Conservation (phyloP, 495 filamentous ascomycete species). For the Podospora didyma region DNA sequence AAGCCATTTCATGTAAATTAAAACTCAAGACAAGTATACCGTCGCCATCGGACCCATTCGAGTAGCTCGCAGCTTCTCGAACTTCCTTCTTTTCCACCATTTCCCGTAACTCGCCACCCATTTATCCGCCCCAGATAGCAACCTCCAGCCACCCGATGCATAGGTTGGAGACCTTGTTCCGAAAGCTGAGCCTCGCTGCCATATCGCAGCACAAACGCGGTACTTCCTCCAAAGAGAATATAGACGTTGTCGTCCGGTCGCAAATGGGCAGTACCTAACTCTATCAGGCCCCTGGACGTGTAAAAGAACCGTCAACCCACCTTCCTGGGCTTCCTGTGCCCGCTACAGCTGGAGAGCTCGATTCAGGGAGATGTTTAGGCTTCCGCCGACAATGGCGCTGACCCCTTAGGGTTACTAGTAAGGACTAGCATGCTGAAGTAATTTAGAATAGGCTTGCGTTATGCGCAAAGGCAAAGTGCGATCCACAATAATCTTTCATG, state of each 20-base stretch:
- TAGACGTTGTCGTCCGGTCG: neutral
- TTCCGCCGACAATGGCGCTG: no score
- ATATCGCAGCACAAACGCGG: neutral
- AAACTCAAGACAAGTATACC: neutral
- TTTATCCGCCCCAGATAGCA: neutral
- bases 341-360: no score
- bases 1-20: neutral
- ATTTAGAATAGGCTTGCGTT: no score
- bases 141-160: neutral
- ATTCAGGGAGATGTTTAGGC: no score
- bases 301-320: neutral
- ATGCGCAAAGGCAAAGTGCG: no score
- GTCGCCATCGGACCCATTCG: neutral
- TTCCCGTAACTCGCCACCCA: neutral
- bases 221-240: neutral
- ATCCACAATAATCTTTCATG: no score
- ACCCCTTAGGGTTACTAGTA: no score
- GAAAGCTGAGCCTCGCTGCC: neutral
- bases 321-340: no score
- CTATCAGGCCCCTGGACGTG: neutral
- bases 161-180: neutral
- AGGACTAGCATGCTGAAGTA: no score
- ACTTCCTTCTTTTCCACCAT: neutral
- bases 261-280: neutral
- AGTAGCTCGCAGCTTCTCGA: neutral